phyloP scores from a whole-genome alignment of 2,329 filamentous ascomycete species.

The Trichoderma koningii region DNA sequence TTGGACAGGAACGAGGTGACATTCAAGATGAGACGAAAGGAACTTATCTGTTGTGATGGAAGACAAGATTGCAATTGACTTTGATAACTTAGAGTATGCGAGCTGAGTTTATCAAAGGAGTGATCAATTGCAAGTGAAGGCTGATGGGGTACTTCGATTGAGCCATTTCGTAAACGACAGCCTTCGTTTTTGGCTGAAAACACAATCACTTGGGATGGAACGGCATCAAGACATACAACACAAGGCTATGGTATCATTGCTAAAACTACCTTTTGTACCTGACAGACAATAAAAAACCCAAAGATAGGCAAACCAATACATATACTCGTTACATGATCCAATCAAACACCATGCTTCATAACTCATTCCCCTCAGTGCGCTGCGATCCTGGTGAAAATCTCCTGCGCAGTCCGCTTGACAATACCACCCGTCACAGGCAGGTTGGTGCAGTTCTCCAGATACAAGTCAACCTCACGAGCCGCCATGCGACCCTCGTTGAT shows the following conservation, averaged over 20 bases:
- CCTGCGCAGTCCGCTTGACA: constrained; percentile 76
- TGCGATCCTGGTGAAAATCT: constrained; percentile 54
- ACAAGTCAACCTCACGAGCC: constrained; percentile 88
- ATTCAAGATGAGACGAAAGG: background rate
- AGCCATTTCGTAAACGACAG: too few relatives aligned
- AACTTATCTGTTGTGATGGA: background rate
- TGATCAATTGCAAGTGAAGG: too few relatives aligned
- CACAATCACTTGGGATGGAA: background rate
- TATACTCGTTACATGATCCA: background rate
- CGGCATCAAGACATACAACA: background rate
- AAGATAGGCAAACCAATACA: background rate
- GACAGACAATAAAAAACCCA: constrained; percentile 6
- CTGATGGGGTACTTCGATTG: too few relatives aligned
- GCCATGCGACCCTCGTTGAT: constrained; percentile 96
- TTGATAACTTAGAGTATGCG: too few relatives aligned
- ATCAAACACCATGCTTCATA: constrained; percentile 17
- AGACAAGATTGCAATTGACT: background rate
- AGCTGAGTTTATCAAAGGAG: too few relatives aligned
- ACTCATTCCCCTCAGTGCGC: constrained; percentile 25
- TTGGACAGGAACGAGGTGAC: background rate
- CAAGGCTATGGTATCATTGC: constrained; percentile 26
- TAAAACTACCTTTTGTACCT: background rate
- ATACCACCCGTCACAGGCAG: constrained; percentile 93
- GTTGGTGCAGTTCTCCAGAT: constrained; percentile 75
- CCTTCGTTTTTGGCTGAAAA: too few relatives aligned